These are phyloP conservation scores for Epichloe amarillans DNA, from an alignment of 2,329 filamentous ascomycete species.

Conservation along the genomic window DNA sequence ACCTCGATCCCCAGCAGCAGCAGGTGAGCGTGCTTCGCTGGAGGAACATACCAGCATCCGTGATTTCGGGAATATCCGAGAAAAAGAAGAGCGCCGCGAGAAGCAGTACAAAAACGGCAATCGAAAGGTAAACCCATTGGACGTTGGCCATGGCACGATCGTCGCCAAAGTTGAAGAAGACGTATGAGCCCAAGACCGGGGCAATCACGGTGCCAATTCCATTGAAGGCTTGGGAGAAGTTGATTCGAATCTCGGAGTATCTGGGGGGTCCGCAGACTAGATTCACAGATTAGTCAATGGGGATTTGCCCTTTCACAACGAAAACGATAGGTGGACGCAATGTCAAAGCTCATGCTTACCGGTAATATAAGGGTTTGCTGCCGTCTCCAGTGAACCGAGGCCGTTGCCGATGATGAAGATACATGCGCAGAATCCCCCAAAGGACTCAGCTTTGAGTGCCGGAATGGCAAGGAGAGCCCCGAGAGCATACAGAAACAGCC, in stretches of 20 bases:
- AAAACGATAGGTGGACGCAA: background rate
- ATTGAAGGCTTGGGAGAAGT: slow-evolving; percentile 65
- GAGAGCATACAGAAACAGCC: slow-evolving; percentile 52
- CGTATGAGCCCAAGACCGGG: slow-evolving; percentile 58
- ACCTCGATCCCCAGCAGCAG: too few species aligned
- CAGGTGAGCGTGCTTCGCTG: background rate
- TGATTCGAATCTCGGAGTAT: slow-evolving; percentile 61
- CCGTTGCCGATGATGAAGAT: slow-evolving; percentile 66
- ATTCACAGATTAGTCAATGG: background rate
- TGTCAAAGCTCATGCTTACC: slow-evolving; percentile 14
- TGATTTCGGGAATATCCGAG: slow-evolving; percentile 58
- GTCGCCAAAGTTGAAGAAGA: slow-evolving; percentile 54
- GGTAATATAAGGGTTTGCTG: slow-evolving; percentile 63
- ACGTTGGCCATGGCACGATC: slow-evolving; percentile 49
- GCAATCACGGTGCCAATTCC: slow-evolving; percentile 61
- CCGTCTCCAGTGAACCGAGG: slow-evolving; percentile 61
- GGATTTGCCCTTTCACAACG: background rate
- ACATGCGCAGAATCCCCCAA: slow-evolving; percentile 62
- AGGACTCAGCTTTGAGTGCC: slow-evolving; percentile 48
- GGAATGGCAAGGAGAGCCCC: slow-evolving; percentile 44
- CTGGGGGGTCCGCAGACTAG: slow-evolving; percentile 47
- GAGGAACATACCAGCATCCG: slow-evolving; percentile 25
- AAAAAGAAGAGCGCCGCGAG: slow-evolving; percentile 55
- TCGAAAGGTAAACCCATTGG: slow-evolving; percentile 65
- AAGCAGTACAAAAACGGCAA: slow-evolving; percentile 56